Percentiles rank a stretch among this genome's conserved stretches.
These are phyloP conservation scores for Nemania sp. DNA, from an alignment of 2,329 filamentous ascomycete species.

Conservation along the genomic window DNA sequence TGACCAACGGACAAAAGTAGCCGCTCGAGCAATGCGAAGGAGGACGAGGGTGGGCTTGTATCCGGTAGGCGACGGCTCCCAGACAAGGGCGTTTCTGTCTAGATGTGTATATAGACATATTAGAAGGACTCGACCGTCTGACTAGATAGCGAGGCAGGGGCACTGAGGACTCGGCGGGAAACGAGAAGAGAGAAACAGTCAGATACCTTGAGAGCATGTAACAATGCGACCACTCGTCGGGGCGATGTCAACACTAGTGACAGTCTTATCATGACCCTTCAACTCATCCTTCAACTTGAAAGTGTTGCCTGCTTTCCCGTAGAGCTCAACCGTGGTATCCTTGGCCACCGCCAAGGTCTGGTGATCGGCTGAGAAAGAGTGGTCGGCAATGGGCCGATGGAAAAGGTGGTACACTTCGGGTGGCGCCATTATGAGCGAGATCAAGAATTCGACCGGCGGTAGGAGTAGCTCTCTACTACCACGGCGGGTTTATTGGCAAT, in stretches of 20 bases:
- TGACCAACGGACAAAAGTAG: conserved; percentile 96
- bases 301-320: conserved; percentile 70
- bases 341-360: conserved; percentile 87
- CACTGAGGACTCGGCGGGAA: too few species aligned
- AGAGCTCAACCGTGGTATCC: conserved; percentile 89
- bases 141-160: too few species aligned
- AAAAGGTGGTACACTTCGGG: conserved; percentile 97
- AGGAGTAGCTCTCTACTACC: conserved; percentile 99
- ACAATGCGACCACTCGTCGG: conserved; percentile 90
- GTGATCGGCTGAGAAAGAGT: conserved; percentile 95
- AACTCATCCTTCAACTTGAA: conserved; percentile 90
- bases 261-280: conserved; percentile 94
- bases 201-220: conserved; percentile 87
- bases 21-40: conserved; percentile 93
- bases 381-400: conserved; percentile 93
- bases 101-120: conserved; percentile 10
- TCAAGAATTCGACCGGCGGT: conserved; percentile 53
- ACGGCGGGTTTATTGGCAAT: conserved; percentile 42
- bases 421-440: conserved; percentile 64
- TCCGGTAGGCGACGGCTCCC: conserved; percentile 88
- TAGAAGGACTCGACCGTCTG: not conserved
- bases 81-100: conserved; percentile 98
- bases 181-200: conserved; percentile 28
- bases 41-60: conserved; percentile 98
- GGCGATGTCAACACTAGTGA: conserved; percentile 95